phyloP scores from a whole-genome alignment of 495 filamentous ascomycete species.

The Penicillium flavigenum region DNA sequence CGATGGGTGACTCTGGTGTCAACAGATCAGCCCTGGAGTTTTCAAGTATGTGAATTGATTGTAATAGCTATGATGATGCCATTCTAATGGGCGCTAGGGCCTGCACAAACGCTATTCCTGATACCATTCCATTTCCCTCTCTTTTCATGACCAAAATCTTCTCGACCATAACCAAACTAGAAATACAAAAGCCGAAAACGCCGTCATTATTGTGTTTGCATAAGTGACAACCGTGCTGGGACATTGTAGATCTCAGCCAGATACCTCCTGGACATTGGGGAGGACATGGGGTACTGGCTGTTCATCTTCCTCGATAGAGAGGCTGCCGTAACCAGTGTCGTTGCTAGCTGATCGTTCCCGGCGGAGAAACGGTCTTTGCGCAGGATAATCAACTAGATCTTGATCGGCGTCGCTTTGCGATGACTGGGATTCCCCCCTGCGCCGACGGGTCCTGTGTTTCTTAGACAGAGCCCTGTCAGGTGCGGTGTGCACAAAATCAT shows the following conservation, averaged over 20 bases:
- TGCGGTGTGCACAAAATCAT: conserved; percentile 29
- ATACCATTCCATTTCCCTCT: background rate
- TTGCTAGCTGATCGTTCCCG: conserved; percentile 31
- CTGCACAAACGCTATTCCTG: background rate
- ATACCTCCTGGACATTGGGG: conserved; percentile 11
- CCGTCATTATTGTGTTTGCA: conserved; percentile 8
- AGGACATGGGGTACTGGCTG: conserved; percentile 10
- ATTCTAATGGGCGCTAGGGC: background rate
- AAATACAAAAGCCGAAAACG: conserved; percentile 18
- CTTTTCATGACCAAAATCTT: background rate
- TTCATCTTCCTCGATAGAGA: conserved; percentile 30
- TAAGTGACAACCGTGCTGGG: background rate
- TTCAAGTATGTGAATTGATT: background rate
- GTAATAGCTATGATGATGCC: background rate
- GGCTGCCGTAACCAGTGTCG: conserved; percentile 36
- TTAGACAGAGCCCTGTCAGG: conserved; percentile 12
- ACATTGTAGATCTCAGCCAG: conserved; percentile 1
- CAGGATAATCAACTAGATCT: conserved; percentile 10
- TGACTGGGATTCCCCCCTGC: conserved; percentile 20
- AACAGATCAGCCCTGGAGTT: background rate
- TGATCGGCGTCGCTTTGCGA: conserved; percentile 28
- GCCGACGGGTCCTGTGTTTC: conserved; percentile 19
- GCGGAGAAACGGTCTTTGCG: conserved; percentile 17
- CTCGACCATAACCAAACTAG: background rate
- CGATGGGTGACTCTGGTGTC: background rate